Conservation (phyloP, 2,329 filamentous ascomycete species). For the Botryotinia globosa region DNA sequence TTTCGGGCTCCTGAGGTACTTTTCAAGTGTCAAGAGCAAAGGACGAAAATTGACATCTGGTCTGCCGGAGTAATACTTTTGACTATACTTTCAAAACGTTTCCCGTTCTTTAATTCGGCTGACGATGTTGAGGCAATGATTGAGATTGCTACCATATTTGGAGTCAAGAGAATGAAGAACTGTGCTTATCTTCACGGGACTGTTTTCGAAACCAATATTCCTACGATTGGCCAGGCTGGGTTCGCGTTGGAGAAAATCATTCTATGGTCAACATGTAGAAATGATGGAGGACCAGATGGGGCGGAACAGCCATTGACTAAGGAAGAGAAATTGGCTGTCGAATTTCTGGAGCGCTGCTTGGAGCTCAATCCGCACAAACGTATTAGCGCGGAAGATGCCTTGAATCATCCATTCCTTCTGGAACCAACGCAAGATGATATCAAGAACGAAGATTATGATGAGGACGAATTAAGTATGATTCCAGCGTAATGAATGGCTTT, state of each 20-base stretch:
- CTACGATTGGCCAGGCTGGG: conserved; percentile 80
- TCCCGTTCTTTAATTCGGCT: conserved; percentile 98
- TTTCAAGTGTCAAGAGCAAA: conserved; percentile 95
- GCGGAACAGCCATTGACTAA: conserved; percentile 50
- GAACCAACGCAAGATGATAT: conserved; percentile 45
- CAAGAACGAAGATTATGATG: conserved; percentile 49
- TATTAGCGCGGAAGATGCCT: conserved; percentile 71
- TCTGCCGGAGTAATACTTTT: conserved; percentile 94
- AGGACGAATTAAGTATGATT: conserved; percentile 24
- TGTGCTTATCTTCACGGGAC: conserved; percentile 84
- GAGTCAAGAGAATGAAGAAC: conserved; percentile 75
- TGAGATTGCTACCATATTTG: conserved; percentile 95
- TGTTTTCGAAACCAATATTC: conserved; percentile 88
- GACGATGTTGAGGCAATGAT: conserved; percentile 98
- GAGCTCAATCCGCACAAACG: conserved; percentile 72
- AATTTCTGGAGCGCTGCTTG: conserved; percentile 69
- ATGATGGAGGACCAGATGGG: conserved; percentile 54
- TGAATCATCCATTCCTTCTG: conserved; percentile 68
- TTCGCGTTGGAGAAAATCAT: conserved; percentile 92
- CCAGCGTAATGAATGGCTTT: conserved; percentile 9
- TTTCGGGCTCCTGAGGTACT: conserved; percentile 96
- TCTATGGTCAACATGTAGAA: conserved; percentile 85
- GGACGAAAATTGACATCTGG: conserved; percentile 94
- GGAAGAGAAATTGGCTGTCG: conserved; percentile 70
- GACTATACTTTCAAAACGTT: conserved; percentile 87